Evolutionary conservation across 441 rosid species (phyloP).

Genomic region (Manihot esculenta): DNA sequence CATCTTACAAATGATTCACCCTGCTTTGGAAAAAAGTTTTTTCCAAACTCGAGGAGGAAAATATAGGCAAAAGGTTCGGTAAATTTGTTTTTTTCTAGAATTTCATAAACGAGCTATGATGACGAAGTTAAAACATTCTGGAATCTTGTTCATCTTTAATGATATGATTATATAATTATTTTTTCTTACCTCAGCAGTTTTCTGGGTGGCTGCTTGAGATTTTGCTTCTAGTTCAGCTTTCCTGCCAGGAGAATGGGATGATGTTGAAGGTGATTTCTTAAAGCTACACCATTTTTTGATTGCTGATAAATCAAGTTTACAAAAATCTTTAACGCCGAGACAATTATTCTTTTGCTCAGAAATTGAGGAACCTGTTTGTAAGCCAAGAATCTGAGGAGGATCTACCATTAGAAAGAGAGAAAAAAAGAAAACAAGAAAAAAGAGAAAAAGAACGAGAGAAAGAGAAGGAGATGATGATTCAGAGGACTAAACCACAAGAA

Average conservation of each 20-base stretch:
- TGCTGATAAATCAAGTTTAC: slow-evolving; percentile 32
- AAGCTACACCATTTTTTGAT: slow-evolving; percentile 30
- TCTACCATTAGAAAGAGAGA: slow-evolving; percentile 33
- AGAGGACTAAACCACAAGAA: slow-evolving; percentile 18
- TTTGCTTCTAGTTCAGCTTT: slow-evolving; percentile 11
- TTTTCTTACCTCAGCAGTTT: slow-evolving; percentile 11
- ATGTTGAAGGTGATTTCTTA: slow-evolving; percentile 20
- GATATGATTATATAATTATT: too few species aligned
- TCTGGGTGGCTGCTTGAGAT: slow-evolving; percentile 4
- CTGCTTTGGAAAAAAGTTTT: too few species aligned
- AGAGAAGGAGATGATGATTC: too few species aligned
- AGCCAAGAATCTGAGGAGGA: slow-evolving; percentile 22
- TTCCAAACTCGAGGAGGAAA: too few species aligned
- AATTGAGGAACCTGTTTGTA: slow-evolving; percentile 30
- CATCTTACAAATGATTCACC: too few species aligned
- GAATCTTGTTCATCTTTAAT: too few species aligned
- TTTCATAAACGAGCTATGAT: too few species aligned
- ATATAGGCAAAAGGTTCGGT: too few species aligned
- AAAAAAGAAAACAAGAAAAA: neutral
- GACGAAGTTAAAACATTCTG: too few species aligned
- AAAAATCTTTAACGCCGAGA: slow-evolving; percentile 32
- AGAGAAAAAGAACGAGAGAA: neutral
- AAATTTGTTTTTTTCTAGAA: too few species aligned
- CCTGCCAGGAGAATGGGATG: neutral
- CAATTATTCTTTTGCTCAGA: slow-evolving; percentile 27